These are phyloP conservation scores for Antrodiella citrinella DNA, from an alignment of 768 basidiomycete genomes.

Conservation along the genomic window DNA sequence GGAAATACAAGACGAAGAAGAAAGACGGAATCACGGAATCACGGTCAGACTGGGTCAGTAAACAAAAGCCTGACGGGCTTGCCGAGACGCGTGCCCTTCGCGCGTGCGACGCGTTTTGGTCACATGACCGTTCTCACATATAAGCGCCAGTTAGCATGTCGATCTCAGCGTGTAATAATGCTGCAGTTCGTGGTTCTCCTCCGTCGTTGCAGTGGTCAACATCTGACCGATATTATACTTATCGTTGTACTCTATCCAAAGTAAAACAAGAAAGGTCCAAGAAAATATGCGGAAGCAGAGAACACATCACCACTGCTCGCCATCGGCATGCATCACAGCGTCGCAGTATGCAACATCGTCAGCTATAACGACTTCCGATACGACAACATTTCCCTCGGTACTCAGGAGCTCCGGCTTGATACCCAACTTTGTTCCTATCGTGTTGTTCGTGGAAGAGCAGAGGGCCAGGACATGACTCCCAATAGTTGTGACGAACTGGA, in stretches of 20 bases:
- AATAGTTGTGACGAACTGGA: conserved; percentile 50
- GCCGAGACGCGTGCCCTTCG: background rate
- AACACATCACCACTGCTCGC: conserved; percentile 13
- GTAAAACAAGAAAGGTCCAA: no score
- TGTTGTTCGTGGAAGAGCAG: conserved; percentile 43
- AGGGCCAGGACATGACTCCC: conserved; percentile 48
- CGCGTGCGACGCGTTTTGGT: background rate
- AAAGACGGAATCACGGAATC: background rate
- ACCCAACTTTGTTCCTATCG: conserved; percentile 41
- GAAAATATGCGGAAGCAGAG: no score
- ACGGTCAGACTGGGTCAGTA: background rate
- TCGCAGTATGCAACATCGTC: conserved; percentile 54
- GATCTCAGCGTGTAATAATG: no score
- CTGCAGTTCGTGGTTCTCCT: no score
- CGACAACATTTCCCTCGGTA: conserved; percentile 36
- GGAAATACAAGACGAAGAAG: background rate
- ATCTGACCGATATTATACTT: no score
- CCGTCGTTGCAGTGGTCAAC: no score
- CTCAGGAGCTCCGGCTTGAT: conserved; percentile 38
- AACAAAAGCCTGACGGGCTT: background rate
- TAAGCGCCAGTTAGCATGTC: no score
- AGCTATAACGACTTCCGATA: conserved; percentile 49
- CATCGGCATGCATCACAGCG: conserved; percentile 29
- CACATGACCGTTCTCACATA: background rate
- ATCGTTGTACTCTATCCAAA: no score